Evolutionary conservation across 345 rosid species (phyloP).

Genomic region (Eucalyptus cloeziana): DNA sequence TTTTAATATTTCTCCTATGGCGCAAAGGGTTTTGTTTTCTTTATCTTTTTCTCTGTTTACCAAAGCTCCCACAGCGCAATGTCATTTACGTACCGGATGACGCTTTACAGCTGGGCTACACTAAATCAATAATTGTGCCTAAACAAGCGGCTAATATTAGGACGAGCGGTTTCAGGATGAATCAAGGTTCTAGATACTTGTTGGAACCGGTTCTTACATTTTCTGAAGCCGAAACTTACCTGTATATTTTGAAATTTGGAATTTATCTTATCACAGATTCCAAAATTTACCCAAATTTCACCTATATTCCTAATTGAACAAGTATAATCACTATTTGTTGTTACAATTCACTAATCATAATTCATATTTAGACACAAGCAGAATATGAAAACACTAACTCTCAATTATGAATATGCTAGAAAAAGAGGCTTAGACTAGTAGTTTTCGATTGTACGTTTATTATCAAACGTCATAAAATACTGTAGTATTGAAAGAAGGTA

Average conservation of each 20-base stretch:
- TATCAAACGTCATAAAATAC: too few species aligned
- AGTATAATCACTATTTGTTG: too few species aligned
- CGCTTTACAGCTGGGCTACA: neutral
- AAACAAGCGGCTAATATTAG: neutral
- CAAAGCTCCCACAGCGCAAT: neutral
- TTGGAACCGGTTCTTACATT: too few species aligned
- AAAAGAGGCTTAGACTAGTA: neutral
- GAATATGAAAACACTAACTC: neutral
- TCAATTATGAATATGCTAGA: neutral
- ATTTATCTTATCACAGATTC: rapidly evolving
- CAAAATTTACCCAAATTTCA: too few species aligned
- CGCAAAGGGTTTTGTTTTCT: neutral
- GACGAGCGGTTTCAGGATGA: neutral
- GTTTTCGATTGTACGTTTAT: too few species aligned
- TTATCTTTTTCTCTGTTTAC: neutral
- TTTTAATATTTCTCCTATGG: neutral
- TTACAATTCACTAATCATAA: too few species aligned
- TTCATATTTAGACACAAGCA: too few species aligned
- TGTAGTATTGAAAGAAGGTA: too few species aligned
- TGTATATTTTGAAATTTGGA: too few species aligned
- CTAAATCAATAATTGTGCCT: neutral
- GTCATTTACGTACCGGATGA: neutral
- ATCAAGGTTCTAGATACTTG: neutral
- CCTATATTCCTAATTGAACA: neutral
- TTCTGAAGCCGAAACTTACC: rapidly evolving